Evolutionary conservation across 768 basidiomycete species (phyloP), one percentile per base, ranked within the genome.

Genomic region (Rhizopogon rudus): DNA sequence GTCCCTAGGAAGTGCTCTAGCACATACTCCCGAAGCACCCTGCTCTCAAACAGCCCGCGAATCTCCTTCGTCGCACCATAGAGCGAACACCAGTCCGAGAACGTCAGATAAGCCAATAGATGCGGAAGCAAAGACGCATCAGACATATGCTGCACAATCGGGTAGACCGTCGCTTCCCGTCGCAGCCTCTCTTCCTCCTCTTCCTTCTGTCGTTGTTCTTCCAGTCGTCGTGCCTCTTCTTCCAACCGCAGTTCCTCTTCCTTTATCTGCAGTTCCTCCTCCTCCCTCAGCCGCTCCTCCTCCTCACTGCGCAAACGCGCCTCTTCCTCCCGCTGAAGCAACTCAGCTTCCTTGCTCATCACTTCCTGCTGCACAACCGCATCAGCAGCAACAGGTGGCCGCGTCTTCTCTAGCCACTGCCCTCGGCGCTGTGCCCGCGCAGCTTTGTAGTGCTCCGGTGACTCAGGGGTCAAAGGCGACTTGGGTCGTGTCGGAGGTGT

Each of bases 41-140:
- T 67, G 22, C 69, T 75, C 60, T 81, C 76, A 50, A 80, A 78
- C 41, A 91, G 57, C 46, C 69, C 67, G 40, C 81, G 75, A 9
- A 86, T 74, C 42, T 74, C 73, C 65, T 82, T 81, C 63, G 80
- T 83, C 12, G 84, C 68, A 16, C 77, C 33, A 46, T 81, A 81
- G 14, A 92, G 69, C 10, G 75, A 66, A 56, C 83, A 79, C 83
- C 87, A 91, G 42, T 92, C 87, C 54, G 75, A 79, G 62, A 88
- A 93, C n/a, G 82, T 73, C 51, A 92, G 63, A 63, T 80, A 85
- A 4, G 67, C 63, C n/a, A 93, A 71, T 25, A 93, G 65, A 6
- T 66, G 60, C 0, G 73, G 67, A 6, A 93, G 73, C 13, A 92
- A 67, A 35, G 71, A 70, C 0, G 80, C 74, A 44, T 82, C 69